Evolutionary conservation across 257 asterid genomes (phyloP).

Genomic region (Thymus quinquecostatus): DNA sequence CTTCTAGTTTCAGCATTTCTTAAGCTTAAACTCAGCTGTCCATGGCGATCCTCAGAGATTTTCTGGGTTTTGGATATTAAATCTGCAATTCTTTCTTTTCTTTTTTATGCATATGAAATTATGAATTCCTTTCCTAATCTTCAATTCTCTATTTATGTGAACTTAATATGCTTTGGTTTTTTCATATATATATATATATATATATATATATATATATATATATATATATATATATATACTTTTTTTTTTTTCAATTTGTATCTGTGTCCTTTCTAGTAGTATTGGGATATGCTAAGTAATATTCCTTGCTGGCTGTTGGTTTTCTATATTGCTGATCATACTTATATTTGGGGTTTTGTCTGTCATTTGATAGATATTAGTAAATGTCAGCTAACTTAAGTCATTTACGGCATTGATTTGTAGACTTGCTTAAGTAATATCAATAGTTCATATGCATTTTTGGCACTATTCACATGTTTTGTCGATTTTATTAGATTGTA

Average conservation of each 20-base stretch:
- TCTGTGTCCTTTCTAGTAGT: too few relatives aligned
- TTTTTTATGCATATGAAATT: not conserved
- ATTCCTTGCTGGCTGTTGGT: not conserved
- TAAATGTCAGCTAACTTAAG: not conserved
- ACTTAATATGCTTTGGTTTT: not conserved
- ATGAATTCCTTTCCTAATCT: not conserved
- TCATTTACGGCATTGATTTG: not conserved
- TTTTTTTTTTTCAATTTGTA: too few relatives aligned
- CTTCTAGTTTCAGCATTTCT: not conserved
- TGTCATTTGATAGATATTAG: not conserved
- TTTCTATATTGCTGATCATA: not conserved
- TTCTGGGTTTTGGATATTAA: conserved; percentile 15
- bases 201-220: too few relatives aligned
- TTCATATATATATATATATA: not conserved
- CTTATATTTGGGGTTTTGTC: not conserved
- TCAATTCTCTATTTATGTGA: not conserved
- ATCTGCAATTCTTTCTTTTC: conserved; percentile 1
- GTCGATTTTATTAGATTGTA: not conserved
- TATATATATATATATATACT: too few relatives aligned
- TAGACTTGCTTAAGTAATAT: not conserved
- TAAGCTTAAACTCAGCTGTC: not conserved
- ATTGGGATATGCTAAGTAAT: not conserved
- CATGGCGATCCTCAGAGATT: not conserved
- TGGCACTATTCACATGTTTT: not conserved
- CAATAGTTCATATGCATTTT: not conserved